Base-by-base conservation (phyloP, 106 monocot genomes). In the Allium fistulosum region DNA sequence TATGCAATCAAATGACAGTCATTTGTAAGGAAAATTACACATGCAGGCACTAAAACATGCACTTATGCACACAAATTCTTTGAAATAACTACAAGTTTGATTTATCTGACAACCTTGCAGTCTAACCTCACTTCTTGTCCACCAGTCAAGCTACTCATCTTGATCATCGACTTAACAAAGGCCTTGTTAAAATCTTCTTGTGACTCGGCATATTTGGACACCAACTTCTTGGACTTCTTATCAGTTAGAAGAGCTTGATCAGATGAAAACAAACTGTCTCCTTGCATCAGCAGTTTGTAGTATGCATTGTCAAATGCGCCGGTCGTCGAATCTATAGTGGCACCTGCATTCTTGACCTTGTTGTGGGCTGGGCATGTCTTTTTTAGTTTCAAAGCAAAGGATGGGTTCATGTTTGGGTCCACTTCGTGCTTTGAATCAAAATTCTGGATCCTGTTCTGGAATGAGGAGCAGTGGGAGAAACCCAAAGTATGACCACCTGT, bases 401-500 rank as follows among this genome's bases (percentile, higher is more conserved):
- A 45, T 0, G 90, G 60, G 27, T 79, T 72, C 78, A 94, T 4
- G 7, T 81, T 59, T 0, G 94, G 90, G 76, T 85, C 94, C 51
- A 90, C 52, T 62, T 75, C 87, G 57, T 69, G 49, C 52, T 8
- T 69, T 0, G 73, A 28, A 63, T 78, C 62, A 67, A 80, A 90
- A 66, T 55, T 74, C 74, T 85, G 84, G 63, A 94, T 90, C 37
- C 94, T 65, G 74, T 90, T 90, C 68, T 90, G 87, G 80, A 94
- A 90, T 65, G 94, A 90, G 15, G 87, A 90, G 78, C 90, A 94
- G 61, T 87, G 94, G 8, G 90, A 68, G 53, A 94, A 90, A 17
- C 90, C 94, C 11, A 94, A 59, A 0, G 87, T 94, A 66, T 94
- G 90, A 5, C 87, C 94, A 13, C 93, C 93, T 85, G 28, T 22